Evolutionary conservation across 2,329 filamentous ascomycete genomes (phyloP), one percentile per base, ranked within the genome.

Genomic region (Acephala macrosclerotiorum): DNA sequence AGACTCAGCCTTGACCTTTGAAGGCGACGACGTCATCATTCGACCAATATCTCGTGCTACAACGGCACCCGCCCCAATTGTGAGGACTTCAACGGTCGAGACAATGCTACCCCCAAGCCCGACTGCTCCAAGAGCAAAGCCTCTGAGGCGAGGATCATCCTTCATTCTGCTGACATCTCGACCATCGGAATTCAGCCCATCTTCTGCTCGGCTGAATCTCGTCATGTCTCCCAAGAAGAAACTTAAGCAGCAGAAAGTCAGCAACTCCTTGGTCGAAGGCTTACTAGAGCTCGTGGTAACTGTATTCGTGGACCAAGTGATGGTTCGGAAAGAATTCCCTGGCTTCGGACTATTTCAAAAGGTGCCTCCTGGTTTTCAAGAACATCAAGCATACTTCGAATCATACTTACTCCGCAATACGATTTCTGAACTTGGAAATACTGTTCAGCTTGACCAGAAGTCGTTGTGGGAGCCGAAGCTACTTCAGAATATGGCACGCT

Each of bases 351-450:
- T 99, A 11, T 97, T 93, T 74, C 82, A 92, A 61, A 97, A 96
- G 76, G 91, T 95, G 0, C 96, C 96, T 1, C 93, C 96, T 0
- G 94, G 95, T 0, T 97, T 97, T 74, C 88, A 95, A 71, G 96
- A 98, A 75, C 94, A 98, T 72, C 94, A 97, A 74, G 93, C 94
- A 0, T 97, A 94, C 76, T 97, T 99, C 71, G 93, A 97, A 75
- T 97, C 96, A 0, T 97, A 94, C 75, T 82, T 98, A 2, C 81
- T 98, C 22, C 87, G 89, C 33, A 91, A 90, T 69, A 89, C 92
- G 0, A 85, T 97, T 55, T 85, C 88, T 2, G 87, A 91, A 35
- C 80, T 97, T 18, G 87, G 87, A 38, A 91, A 86, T 64, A 84
- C 87, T 25, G 84, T 98, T 9, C 88, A 92, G 66, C 79, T 90